These are phyloP conservation scores for Nakazawaea laoshanensis DNA, from an alignment of 805 yeast species.

Conservation along the genomic window DNA sequence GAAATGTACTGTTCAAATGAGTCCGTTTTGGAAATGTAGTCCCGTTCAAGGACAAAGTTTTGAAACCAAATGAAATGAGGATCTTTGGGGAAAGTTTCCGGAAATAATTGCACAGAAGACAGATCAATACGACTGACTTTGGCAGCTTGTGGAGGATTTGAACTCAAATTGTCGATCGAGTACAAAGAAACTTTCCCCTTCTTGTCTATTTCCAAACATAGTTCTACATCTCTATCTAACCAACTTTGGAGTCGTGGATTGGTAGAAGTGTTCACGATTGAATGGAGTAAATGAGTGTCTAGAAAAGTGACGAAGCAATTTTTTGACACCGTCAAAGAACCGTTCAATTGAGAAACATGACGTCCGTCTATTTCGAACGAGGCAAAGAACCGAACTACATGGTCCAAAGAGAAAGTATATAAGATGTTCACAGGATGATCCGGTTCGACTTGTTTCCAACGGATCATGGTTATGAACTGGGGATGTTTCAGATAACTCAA, in stretches of 20 bases:
- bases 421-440: constrained; percentile 39
- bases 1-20: constrained; percentile 22
- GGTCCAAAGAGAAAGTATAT: constrained; percentile 58
- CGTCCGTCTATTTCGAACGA: constrained; percentile 54
- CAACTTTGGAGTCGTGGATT: too few species aligned
- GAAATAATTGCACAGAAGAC: constrained; percentile 1
- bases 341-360: constrained; percentile 50
- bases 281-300: constrained; percentile 27
- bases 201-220: constrained; percentile 34
- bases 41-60: constrained; percentile 15
- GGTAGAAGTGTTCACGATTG: too few species aligned
- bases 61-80: constrained; percentile 17
- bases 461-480: constrained; percentile 40
- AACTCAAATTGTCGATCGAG: constrained; percentile 41
- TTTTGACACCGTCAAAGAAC: constrained; percentile 24
- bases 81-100: constrained; percentile 22
- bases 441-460: constrained; percentile 42
- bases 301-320: constrained; percentile 20
- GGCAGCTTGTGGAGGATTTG: constrained; percentile 48
- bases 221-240: constrained; percentile 21
- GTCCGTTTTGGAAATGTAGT: constrained; percentile 4
- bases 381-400: constrained; percentile 59
- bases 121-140: constrained; percentile 28
- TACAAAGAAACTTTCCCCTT: constrained; percentile 33
- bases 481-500: constrained; percentile 63